phyloP scores from a whole-genome alignment of 2,329 filamentous ascomycete species.

The Apiospora arundinis region DNA sequence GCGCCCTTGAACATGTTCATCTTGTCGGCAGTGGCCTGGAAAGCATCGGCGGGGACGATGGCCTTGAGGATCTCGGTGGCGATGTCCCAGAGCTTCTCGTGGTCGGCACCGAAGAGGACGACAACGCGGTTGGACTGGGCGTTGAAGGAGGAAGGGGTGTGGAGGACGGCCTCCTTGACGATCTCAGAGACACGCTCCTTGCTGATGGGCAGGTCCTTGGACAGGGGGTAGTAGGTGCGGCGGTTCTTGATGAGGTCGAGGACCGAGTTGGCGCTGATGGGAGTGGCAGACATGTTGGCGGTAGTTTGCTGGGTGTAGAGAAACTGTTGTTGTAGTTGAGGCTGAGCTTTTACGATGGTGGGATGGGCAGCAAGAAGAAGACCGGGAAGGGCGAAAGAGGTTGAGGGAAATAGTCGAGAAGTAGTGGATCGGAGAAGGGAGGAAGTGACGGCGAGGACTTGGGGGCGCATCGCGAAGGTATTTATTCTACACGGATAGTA shows the following conservation, averaged over 20 bases:
- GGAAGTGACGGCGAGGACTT: conserved; percentile 17
- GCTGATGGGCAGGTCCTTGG: conserved; percentile 66
- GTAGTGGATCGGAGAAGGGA: conserved; percentile 15
- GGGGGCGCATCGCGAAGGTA: conserved; percentile 21
- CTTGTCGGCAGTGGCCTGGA: conserved; percentile 55
- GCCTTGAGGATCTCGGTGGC: conserved; percentile 68
- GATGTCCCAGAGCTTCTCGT: conserved; percentile 87
- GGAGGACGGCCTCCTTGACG: conserved; percentile 66
- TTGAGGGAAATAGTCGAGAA: conserved; percentile 5
- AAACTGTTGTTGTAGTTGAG: background rate
- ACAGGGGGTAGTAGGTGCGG: conserved; percentile 72
- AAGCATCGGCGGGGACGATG: conserved; percentile 71
- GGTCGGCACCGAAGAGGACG: conserved; percentile 80
- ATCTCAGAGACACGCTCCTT: conserved; percentile 68
- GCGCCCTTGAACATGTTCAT: conserved; percentile 67
- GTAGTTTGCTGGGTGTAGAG: conserved; percentile 25
- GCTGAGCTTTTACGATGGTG: background rate
- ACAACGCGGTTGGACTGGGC: conserved; percentile 81
- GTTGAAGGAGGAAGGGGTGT: conserved; percentile 87
- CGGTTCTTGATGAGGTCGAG: conserved; percentile 71
- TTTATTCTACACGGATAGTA: conserved; percentile 7
- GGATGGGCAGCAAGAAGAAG: background rate
- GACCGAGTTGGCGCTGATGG: conserved; percentile 57
- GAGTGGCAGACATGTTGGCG: conserved; percentile 48
- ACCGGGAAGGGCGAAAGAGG: background rate